Percentiles rank a stretch among this genome's conserved stretches.
Evolutionary conservation across 164 flowering plant species (phyloP).

Genomic region (Chimonanthus praecox): DNA sequence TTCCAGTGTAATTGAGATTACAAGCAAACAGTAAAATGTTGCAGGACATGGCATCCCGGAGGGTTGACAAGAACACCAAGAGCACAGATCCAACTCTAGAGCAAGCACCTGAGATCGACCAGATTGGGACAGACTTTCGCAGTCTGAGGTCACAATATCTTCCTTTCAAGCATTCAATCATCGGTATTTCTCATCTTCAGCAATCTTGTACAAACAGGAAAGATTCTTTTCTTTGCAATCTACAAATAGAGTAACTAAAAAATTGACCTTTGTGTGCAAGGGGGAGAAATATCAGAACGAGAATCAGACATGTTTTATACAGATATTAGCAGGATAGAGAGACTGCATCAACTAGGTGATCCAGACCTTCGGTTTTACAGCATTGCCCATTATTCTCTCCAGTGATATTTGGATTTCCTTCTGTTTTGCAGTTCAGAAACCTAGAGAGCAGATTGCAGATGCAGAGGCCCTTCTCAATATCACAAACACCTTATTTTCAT

Average conservation of each 20-base stretch:
- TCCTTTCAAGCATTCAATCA: conserved; percentile 13
- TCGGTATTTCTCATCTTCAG: conserved; percentile 3
- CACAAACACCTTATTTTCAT: conserved; percentile 17
- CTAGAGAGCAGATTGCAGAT: conserved; percentile 34
- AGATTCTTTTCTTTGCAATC: neutral
- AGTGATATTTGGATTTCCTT: neutral
- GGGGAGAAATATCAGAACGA: conserved; percentile 9
- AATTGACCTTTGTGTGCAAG: neutral
- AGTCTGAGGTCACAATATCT: conserved; percentile 15
- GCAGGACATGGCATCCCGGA: neutral
- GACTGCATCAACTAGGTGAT: conserved; percentile 23
- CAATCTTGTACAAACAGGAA: neutral
- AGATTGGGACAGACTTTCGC: neutral
- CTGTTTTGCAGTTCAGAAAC: conserved; percentile 23
- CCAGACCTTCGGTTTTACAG: neutral
- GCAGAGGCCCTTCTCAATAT: conserved; percentile 31
- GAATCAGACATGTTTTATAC: conserved; percentile 12
- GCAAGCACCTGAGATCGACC: neutral
- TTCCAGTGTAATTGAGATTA: too few relatives aligned
- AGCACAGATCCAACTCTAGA: conserved; percentile 4
- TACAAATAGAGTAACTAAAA: neutral
- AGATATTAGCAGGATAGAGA: conserved; percentile 22
- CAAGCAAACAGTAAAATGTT: neutral
- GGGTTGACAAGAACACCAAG: neutral
- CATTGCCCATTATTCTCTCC: neutral